A percentile compares a stretch with the other conserved stretches of the same genome.
phyloP scores from a whole-genome alignment of 2,329 filamentous ascomycete genomes.

The Cercospora sp. region DNA sequence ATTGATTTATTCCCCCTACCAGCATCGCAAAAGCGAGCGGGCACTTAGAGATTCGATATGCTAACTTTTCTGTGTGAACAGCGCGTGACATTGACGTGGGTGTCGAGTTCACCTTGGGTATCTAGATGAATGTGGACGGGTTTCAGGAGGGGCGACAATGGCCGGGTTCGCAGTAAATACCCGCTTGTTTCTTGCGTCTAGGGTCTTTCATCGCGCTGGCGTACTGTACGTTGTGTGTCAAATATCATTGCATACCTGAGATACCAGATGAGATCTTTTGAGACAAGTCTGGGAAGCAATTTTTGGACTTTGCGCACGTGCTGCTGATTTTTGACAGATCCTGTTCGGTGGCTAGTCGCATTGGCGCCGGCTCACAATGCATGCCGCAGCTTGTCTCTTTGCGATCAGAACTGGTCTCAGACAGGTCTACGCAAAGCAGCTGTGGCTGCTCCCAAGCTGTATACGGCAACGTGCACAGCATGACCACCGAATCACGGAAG shows the following conservation, averaged over 20 bases:
- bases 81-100: conserved; percentile 96
- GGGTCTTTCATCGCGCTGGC: conserved; percentile 9
- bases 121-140: conserved; percentile 57
- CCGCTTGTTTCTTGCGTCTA: conserved; percentile 6
- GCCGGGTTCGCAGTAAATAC: background rate
- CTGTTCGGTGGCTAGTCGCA: background rate
- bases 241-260: conserved; percentile 15
- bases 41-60: conserved; percentile 6
- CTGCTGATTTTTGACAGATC: background rate
- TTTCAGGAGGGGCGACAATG: background rate
- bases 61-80: conserved; percentile 38
- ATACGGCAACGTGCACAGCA: background rate
- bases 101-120: conserved; percentile 91
- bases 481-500: background rate
- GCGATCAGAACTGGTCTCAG: background rate
- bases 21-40: background rate
- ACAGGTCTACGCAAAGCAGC: background rate
- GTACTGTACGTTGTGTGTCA: conserved; percentile 15
- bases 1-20: conserved; percentile 1
- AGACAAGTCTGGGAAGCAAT: background rate
- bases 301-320: background rate
- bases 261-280: conserved; percentile 13
- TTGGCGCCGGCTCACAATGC: background rate
- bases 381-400: background rate
- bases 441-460: background rate